Conservation (phyloP, 495 filamentous ascomycete species). For the Aspergillus carlsbadensis region DNA sequence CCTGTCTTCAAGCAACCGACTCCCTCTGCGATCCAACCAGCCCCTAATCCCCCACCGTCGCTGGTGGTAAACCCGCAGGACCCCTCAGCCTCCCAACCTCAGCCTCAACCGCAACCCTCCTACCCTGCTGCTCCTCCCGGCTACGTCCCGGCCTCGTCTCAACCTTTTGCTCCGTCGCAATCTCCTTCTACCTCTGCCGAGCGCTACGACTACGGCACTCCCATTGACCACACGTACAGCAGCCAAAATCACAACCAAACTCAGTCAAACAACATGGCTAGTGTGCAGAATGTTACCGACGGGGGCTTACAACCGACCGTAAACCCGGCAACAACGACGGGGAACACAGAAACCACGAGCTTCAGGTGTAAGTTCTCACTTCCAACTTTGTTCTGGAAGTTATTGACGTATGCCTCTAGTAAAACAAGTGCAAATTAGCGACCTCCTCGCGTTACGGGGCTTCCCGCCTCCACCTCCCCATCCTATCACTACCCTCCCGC, state of each 20-base stretch:
- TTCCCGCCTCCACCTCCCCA: constrained; percentile 59
- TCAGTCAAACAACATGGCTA: constrained; percentile 30
- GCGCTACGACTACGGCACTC: constrained; percentile 52
- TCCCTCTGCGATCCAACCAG: constrained; percentile 76
- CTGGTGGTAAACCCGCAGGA: constrained; percentile 48
- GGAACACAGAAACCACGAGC: constrained; percentile 28
- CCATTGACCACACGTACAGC: constrained; percentile 58
- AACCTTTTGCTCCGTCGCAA: constrained; percentile 57
- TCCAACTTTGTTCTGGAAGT: background rate
- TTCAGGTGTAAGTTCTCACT: constrained; percentile 36
- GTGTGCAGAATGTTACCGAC: constrained; percentile 36
- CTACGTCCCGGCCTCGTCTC: constrained; percentile 58
- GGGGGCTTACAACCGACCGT: constrained; percentile 29
- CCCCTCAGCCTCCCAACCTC: constrained; percentile 23
- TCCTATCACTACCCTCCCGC: constrained; percentile 52
- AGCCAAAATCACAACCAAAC: constrained; percentile 29
- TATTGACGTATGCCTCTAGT: constrained; percentile 39
- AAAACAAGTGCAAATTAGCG: constrained; percentile 70
- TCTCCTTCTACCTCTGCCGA: constrained; percentile 50
- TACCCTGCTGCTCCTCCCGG: constrained; percentile 54
- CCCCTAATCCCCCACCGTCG: constrained; percentile 54
- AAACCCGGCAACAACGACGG: constrained; percentile 26
- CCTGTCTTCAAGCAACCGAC: constrained; percentile 92
- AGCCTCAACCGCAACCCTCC: constrained; percentile 22
- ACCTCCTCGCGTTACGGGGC: constrained; percentile 69